A percentile compares a stretch with the other conserved stretches of the same genome.
Evolutionary conservation across 2,329 filamentous ascomycete species (phyloP).

Genomic region (Diaporthe aspalathi): DNA sequence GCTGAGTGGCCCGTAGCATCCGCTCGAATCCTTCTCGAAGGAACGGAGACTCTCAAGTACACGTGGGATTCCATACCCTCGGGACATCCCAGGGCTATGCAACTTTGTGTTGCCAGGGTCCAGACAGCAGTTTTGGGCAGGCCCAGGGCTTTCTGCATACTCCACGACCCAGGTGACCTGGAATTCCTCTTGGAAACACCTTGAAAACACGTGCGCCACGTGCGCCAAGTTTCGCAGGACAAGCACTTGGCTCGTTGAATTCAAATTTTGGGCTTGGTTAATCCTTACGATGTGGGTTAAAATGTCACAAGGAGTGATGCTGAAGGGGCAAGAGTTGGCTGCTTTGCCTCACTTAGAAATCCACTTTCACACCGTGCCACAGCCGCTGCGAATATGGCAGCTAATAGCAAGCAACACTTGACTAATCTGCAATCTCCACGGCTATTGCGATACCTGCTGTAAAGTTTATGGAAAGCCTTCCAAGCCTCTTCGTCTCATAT

Average conservation of each 20-base stretch:
- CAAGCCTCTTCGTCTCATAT: background rate
- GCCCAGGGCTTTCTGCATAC: background rate
- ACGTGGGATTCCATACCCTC: conserved; percentile 1
- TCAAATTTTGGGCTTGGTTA: background rate
- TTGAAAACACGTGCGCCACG: background rate
- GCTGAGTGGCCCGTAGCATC: conserved; percentile 3
- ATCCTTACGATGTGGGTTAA: background rate
- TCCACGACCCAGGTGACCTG: background rate
- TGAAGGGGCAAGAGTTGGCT: background rate
- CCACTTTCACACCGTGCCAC: background rate
- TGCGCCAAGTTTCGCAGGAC: background rate
- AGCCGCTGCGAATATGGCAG: background rate
- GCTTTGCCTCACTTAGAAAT: background rate
- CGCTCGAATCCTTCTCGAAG: background rate
- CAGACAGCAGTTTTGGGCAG: background rate
- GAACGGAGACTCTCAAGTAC: background rate
- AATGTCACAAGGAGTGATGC: too few relatives aligned
- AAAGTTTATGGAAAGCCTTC: background rate
- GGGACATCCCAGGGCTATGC: background rate
- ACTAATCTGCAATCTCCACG: background rate
- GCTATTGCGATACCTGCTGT: background rate
- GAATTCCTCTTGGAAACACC: background rate
- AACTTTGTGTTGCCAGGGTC: background rate
- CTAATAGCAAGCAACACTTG: background rate
- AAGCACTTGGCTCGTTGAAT: too few relatives aligned